phyloP scores from a whole-genome alignment of 768 basidiomycete genomes.

The Chalciporus pseudorubinellus region DNA sequence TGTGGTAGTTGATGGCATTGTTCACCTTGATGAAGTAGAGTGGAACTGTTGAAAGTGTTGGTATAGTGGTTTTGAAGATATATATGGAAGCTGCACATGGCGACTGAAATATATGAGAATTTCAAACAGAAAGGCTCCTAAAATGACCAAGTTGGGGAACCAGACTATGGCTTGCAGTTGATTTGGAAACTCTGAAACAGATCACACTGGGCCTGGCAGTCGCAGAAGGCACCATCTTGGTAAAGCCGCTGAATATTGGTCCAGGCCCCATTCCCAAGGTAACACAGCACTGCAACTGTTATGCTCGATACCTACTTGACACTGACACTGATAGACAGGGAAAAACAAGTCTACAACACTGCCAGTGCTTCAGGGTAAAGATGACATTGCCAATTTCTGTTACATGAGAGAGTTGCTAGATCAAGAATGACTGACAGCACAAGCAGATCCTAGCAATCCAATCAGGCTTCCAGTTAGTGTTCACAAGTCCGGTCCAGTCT shows the following conservation, averaged over 20 bases:
- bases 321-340: no score
- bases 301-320: no score
- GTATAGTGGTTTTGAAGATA: background rate
- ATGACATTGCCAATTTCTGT: background rate
- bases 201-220: background rate
- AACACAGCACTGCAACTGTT: no score
- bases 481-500: no score
- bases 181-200: background rate
- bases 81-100: no score
- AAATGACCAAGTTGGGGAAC: background rate
- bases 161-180: constrained; percentile 1
- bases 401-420: background rate
- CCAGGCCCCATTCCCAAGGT: no score
- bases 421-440: constrained; percentile 12
- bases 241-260: background rate
- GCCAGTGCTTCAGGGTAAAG: background rate
- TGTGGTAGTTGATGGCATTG: constrained; percentile 30
- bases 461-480: constrained; percentile 12
- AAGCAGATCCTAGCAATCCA: constrained; percentile 9
- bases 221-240: constrained; percentile 5
- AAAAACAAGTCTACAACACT: no score
- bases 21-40: constrained; percentile 10
- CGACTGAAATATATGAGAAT: background rate
- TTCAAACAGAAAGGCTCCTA: background rate
- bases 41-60: constrained; percentile 12